These are phyloP conservation scores for Schrenkiella parvula DNA, from an alignment of 345 rosid genomes.

Conservation along the genomic window DNA sequence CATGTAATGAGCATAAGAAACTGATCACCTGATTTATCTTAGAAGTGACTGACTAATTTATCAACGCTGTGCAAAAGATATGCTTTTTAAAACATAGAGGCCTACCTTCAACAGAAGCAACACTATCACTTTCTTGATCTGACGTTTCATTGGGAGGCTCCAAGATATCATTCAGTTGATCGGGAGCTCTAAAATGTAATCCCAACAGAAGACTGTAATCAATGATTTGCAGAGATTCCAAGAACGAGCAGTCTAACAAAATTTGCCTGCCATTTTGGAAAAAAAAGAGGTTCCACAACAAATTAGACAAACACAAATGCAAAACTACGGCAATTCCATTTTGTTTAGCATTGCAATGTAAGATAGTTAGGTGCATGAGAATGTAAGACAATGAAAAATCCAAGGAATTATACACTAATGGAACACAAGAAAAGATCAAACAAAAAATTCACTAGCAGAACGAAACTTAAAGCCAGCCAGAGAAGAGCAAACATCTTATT, in stretches of 20 bases:
- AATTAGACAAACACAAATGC: not conserved
- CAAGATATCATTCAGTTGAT: slow-evolving; percentile 44
- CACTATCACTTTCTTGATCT: slow-evolving; percentile 40
- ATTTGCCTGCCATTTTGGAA: slow-evolving; percentile 59
- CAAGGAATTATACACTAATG: not conserved
- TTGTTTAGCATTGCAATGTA: not conserved
- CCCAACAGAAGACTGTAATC: slow-evolving; percentile 91
- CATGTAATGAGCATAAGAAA: not conserved
- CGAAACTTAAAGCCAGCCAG: not conserved
- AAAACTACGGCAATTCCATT: not conserved
- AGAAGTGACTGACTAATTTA: not conserved
- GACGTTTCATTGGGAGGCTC: slow-evolving; percentile 44
- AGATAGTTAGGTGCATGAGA: not conserved
- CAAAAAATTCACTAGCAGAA: not conserved
- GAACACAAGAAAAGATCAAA: slow-evolving; percentile 2
- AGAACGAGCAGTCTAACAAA: slow-evolving; percentile 57
- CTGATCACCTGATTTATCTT: not conserved
- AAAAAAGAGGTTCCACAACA: slow-evolving; percentile 4
- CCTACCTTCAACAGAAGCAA: slow-evolving; percentile 49
- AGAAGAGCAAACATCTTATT: not conserved
- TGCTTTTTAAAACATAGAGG: not conserved
- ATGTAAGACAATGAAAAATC: not conserved
- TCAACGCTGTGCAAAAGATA: not conserved
- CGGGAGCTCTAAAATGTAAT: slow-evolving; percentile 84
- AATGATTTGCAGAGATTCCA: slow-evolving; percentile 76